Base-by-base conservation (phyloP, 2,329 filamentous ascomycete genomes). In the Colletotrichum eleusines region DNA sequence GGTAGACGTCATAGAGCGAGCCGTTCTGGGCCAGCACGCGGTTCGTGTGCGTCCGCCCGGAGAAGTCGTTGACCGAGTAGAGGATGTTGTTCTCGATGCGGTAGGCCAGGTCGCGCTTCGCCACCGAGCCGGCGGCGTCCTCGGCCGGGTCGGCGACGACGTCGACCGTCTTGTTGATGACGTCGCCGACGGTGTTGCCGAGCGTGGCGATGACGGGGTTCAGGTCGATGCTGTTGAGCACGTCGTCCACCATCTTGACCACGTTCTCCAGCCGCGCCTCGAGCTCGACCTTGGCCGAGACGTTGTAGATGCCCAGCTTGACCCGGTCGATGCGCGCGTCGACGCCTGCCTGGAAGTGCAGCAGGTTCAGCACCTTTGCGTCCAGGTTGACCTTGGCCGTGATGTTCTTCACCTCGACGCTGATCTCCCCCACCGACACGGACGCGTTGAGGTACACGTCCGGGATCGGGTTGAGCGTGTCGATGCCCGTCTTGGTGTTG, bases 371-470 rank as follows among this genome's bases (percentile, higher is more conserved):
- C 12, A 90, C 87, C 76, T 89, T 85, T 6, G 87, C 87, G 71
- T 89, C 86, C 40, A 89, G 81, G 75, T 89, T 90, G 77, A 89
- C 84, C 76, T 89, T 88, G 63, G 88, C 88, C 1, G 86, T 88
- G 66, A 90, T 82, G 75, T 90, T 89, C 70, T 87, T 81, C 16
- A 90, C 88, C 59, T 85, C 82, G 66, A 91, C 84, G 76, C 84
- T 82, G 78, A 91, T 90, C 75, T 87, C 84, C 72, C 87, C 85
- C 9, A 90, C 87, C 63, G 82, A 83, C 0, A 90, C 84, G 1
- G 83, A 85, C 11, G 88, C 88, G 74, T 90, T 90, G 63, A 90
- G 84, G 73, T 86, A 88, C 23, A 90, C 88, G 74, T 90, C 88
- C 3, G 88, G 88, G 55, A 84, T 81, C 1, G 82, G 79, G 28